Percentiles rank a stretch among this genome's conserved stretches.
These are phyloP conservation scores for Hypericum androsaemum DNA, from an alignment of 345 rosid species.

Conservation along the genomic window DNA sequence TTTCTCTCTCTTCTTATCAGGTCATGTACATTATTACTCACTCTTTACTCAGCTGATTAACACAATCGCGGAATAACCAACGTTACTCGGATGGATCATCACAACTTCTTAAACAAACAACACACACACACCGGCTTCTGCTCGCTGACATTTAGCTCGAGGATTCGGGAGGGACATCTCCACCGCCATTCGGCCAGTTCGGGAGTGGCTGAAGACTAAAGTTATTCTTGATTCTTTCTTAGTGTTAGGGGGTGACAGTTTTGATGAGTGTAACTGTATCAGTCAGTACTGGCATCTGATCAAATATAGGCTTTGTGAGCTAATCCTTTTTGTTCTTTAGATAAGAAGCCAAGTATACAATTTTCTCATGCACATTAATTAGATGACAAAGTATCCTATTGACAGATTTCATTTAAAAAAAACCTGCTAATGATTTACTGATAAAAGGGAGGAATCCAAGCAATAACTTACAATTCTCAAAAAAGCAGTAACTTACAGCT, in stretches of 20 bases:
- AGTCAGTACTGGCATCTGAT: constrained; percentile 22
- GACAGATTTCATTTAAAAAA: neutral
- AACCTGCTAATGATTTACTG: constrained; percentile 16
- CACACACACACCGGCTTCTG: constrained; percentile 15
- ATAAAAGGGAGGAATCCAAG: neutral
- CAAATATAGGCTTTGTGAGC: constrained; percentile 11
- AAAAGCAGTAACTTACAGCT: too few species aligned
- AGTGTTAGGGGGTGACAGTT: constrained; percentile 23
- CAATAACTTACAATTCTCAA: too few species aligned
- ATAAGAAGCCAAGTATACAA: constrained; percentile 19
- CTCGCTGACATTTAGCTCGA: constrained; percentile 13
- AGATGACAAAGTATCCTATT: constrained; percentile 16
- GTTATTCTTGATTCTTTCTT: constrained; percentile 42
- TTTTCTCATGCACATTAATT: constrained; percentile 20
- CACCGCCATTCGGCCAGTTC: constrained; percentile 12
- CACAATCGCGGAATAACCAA: constrained; percentile 20
- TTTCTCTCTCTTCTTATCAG: constrained; percentile 31
- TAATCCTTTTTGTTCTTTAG: constrained; percentile 13
- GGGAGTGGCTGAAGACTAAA: neutral
- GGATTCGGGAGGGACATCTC: constrained; percentile 8
- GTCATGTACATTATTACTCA: constrained; percentile 41
- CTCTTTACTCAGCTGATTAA: constrained; percentile 30
- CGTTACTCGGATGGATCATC: constrained; percentile 14
- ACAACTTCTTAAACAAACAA: constrained; percentile 11
- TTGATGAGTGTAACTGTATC: constrained; percentile 28